phyloP scores from a whole-genome alignment of 345 rosid genomes.

The Aegle marmelos region DNA sequence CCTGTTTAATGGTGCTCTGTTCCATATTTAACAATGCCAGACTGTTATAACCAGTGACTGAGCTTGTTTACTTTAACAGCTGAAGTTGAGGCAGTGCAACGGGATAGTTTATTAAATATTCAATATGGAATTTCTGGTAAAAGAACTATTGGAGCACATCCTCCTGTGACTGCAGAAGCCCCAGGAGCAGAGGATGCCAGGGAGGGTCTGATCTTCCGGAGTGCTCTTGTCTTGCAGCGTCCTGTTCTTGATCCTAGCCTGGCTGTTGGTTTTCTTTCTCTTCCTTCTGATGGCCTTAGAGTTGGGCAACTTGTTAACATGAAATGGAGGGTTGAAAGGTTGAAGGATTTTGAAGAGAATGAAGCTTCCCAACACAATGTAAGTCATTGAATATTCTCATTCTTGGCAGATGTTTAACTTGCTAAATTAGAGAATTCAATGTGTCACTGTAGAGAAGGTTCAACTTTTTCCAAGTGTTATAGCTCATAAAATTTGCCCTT shows the following conservation, averaged over 20 bases:
- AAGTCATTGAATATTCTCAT: slow-evolving; percentile 32
- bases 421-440: not conserved
- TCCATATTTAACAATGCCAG: not conserved
- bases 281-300: slow-evolving; percentile 75
- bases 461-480: not conserved
- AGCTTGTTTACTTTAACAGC: slow-evolving; percentile 30
- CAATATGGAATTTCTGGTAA: slow-evolving; percentile 73
- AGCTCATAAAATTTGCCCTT: not conserved
- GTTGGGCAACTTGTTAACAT: slow-evolving; percentile 83
- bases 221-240: slow-evolving; percentile 71
- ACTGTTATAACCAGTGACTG: not conserved
- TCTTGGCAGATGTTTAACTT: not conserved
- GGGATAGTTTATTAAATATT: slow-evolving; percentile 76
- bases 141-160: slow-evolving; percentile 81
- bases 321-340: slow-evolving; percentile 92
- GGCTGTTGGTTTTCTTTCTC: slow-evolving; percentile 89
- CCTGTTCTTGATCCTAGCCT: slow-evolving; percentile 94
- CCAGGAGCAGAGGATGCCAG: slow-evolving; percentile 33
- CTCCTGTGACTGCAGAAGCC: slow-evolving; percentile 50
- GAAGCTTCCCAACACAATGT: slow-evolving; percentile 37
- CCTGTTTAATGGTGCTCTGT: not conserved
- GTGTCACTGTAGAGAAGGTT: not conserved
- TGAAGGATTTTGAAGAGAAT: slow-evolving; percentile 53
- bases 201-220: slow-evolving; percentile 71
- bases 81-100: slow-evolving; percentile 37